Percentiles rank a stretch among this genome's conserved stretches.
These are phyloP conservation scores for Solanum lycopersicoides DNA, from an alignment of 257 asterid species.

Conservation along the genomic window DNA sequence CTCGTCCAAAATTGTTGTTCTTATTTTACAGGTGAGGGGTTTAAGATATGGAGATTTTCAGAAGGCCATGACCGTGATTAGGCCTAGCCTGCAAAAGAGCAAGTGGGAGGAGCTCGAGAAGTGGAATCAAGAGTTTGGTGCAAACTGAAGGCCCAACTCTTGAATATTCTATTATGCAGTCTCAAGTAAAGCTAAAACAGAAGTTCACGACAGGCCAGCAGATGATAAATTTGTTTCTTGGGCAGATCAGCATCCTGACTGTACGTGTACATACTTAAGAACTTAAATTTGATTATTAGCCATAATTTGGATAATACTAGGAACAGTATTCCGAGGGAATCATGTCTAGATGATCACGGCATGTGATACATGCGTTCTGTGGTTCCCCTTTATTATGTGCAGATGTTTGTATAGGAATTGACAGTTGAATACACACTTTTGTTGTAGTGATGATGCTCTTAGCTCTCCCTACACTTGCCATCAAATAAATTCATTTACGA, in stretches of 20 bases:
- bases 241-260: neutral
- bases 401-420: neutral
- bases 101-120: conserved; percentile 89
- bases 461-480: neutral
- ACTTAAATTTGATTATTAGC: neutral
- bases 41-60: conserved; percentile 65
- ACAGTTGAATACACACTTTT: neutral
- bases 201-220: neutral
- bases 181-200: neutral
- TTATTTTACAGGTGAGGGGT: conserved; percentile 56
- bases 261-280: neutral
- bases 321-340: neutral
- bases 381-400: neutral
- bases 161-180: neutral
- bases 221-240: neutral
- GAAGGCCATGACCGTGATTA: conserved; percentile 69
- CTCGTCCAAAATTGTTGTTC: neutral
- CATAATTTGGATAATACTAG: neutral
- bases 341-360: neutral
- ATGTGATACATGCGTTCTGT: neutral
- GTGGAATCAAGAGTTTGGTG: conserved; percentile 88
- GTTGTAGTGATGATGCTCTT: neutral
- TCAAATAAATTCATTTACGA: neutral
- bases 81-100: conserved; percentile 86
- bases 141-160: conserved; percentile 28